A percentile compares a stretch with the other conserved stretches of the same genome.
Evolutionary conservation across 805 yeast species (phyloP).

Genomic region (Starmerella ratchasimensis): DNA sequence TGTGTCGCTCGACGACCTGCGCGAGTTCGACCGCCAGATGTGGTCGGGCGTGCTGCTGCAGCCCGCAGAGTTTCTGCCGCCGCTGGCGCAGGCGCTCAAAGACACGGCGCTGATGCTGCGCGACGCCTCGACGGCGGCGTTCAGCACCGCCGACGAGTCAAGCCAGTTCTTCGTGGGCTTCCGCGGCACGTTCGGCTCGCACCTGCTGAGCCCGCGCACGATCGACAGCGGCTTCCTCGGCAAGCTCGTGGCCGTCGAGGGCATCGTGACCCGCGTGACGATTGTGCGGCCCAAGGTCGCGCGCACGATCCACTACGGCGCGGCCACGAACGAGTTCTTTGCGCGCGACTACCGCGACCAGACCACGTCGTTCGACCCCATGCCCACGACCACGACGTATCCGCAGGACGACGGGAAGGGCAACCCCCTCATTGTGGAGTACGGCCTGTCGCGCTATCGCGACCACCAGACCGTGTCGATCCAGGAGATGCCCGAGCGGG

Average conservation of each 20-base stretch:
- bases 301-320: conserved; percentile 86
- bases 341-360: conserved; percentile 88
- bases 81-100: conserved; percentile 73
- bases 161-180: conserved; percentile 64
- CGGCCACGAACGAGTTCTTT: conserved; percentile 66
- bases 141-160: conserved; percentile 37
- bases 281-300: conserved; percentile 84
- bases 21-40: conserved; percentile 65
- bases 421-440: conserved; percentile 75
- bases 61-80: conserved; percentile 80
- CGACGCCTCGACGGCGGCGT: conserved; percentile 38
- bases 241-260: conserved; percentile 76
- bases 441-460: conserved; percentile 79
- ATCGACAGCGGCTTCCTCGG: conserved; percentile 65
- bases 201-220: conserved; percentile 76
- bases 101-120: conserved; percentile 65
- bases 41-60: conserved; percentile 62
- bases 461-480: conserved; percentile 89
- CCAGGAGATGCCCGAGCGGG: conserved; percentile 95
- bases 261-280: conserved; percentile 88
- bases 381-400: conserved; percentile 69
- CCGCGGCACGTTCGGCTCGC: conserved; percentile 83
- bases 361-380: conserved; percentile 77
- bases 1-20: conserved; percentile 71
- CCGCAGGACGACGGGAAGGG: conserved; percentile 92